These are phyloP conservation scores for Clonostachys rhizophaga DNA, from an alignment of 2,329 filamentous ascomycete genomes.

Conservation along the genomic window DNA sequence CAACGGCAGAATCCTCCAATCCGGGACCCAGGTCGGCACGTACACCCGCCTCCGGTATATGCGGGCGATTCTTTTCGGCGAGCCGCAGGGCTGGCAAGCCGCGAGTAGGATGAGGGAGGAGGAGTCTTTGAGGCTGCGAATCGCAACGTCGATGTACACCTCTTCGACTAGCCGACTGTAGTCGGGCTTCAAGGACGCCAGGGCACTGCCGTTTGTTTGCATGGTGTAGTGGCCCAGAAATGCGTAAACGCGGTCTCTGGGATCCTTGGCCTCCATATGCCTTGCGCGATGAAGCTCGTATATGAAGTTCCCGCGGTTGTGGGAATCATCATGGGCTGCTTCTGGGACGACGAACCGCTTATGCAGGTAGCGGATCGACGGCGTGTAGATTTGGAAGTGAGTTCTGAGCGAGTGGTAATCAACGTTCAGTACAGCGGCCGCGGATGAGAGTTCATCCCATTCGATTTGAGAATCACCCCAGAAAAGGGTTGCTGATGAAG, in stretches of 20 bases:
- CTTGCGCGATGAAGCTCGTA: conserved; percentile 27
- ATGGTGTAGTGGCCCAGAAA: conserved; percentile 28
- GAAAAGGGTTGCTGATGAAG: conserved; percentile 21
- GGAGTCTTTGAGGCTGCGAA: conserved; percentile 17
- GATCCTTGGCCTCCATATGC: conserved; percentile 21
- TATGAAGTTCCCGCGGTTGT: conserved; percentile 24
- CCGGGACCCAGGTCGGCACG: conserved; percentile 29
- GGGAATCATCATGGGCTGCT: conserved; percentile 12
- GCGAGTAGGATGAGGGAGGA: conserved; percentile 19
- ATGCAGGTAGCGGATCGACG: conserved; percentile 23
- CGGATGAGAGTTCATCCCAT: conserved; percentile 22
- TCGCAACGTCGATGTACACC: conserved; percentile 23
- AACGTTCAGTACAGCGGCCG: conserved; percentile 21
- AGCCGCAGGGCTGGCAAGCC: conserved; percentile 14
- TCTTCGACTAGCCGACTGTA: conserved; percentile 21
- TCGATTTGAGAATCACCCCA: conserved; percentile 24
- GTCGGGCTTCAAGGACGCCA: conserved; percentile 16
- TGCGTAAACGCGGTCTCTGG: conserved; percentile 25
- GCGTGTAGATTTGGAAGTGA: conserved; percentile 19
- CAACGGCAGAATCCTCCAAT: conserved; percentile 23
- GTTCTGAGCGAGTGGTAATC: conserved; percentile 22
- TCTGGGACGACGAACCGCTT: conserved; percentile 24
- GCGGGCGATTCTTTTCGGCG: conserved; percentile 5
- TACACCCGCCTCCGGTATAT: not conserved
- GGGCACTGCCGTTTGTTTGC: conserved; percentile 9